Evolutionary conservation across 2,329 filamentous ascomycete genomes (phyloP).

Genomic region (Colletotrichum gigasporum): DNA sequence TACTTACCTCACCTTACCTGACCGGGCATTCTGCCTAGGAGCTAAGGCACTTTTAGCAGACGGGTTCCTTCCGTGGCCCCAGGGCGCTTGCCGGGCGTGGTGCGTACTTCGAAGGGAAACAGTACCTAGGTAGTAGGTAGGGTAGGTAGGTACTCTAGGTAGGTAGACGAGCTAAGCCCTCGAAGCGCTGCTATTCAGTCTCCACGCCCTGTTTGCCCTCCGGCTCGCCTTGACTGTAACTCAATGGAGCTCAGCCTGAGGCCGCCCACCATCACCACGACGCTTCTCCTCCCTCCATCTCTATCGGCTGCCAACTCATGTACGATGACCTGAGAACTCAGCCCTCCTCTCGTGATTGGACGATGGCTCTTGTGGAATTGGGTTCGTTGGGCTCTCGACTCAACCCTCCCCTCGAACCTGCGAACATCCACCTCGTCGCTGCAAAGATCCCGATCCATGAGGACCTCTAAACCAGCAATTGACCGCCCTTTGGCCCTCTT

Average conservation of each 20-base stretch:
- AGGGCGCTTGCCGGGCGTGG: too few relatives aligned
- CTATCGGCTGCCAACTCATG: slow-evolving; percentile 12
- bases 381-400: slow-evolving; percentile 28
- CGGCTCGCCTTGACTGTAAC: too few relatives aligned
- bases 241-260: slow-evolving; percentile 1
- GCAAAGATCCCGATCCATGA: slow-evolving; percentile 5
- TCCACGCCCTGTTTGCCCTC: too few relatives aligned
- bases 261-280: slow-evolving; percentile 19
- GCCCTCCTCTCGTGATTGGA: slow-evolving; percentile 17
- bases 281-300: not conserved
- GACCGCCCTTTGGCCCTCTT: slow-evolving; percentile 26
- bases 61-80: not conserved
- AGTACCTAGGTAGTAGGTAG: not conserved
- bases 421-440: slow-evolving; percentile 19
- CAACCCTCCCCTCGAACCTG: slow-evolving; percentile 8
- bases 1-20: too few relatives aligned
- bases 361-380: slow-evolving; percentile 11
- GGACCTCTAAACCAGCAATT: slow-evolving; percentile 10
- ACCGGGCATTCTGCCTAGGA: too few relatives aligned
- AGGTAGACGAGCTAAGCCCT: not conserved
- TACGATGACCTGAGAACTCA: slow-evolving; percentile 5
- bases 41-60: too few relatives aligned
- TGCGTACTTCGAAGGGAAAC: too few relatives aligned
- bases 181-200: slow-evolving; percentile 9
- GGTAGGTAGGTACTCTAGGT: too few relatives aligned